Base-by-base conservation (phyloP, 257 asterid species). In the Jasminum sambac region DNA sequence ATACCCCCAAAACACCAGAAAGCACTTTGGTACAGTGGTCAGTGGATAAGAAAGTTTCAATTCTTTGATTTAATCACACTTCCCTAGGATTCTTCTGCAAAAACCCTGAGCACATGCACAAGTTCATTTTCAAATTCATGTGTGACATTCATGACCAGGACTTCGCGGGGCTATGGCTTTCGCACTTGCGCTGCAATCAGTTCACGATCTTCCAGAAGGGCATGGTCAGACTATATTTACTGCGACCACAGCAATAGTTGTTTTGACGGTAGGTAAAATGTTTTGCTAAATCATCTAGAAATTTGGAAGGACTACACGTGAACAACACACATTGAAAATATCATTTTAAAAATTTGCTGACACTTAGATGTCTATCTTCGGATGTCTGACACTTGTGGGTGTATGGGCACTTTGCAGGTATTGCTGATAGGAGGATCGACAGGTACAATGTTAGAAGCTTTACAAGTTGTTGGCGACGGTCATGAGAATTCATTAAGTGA, bases 111-210 rank as follows among this genome's bases (percentile, higher is more conserved):
- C 69, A 24, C 60, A 43, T 30, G 21, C 10, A 38, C 57, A 48
- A 36, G 12, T 65, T 66, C 43, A 52, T 62, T 43, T 73, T 70
- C 48, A 67, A 58, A 52, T 63, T 71, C 42, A 63, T 78, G 34
- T 55, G 65, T 55, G 55, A 75, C 64, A 63, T 77, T 74, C 66
- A 62, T 82, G 71, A 67, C 82, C 38, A 95, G 99, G 98, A 16
- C 99, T 95, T 72, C 89, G 98, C 78, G 99, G 99, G 69, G 98
- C 99, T 73, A 95, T 95, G 99, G 97, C 99, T 60, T 95, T 91
- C 88, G 98, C 99, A 13, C 90, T 95, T 57, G 97, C 99, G 38
- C 84, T 95, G 81, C 99, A 95, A 80, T 88, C 97, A 64, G 81
- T 91, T 69, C 99, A 95, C 74, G 99, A 95, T 87, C 99, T 95